Percentiles rank a stretch among this genome's conserved stretches.
Evolutionary conservation across 257 asterid species (phyloP).

Genomic region (Thymus quinquecostatus): DNA sequence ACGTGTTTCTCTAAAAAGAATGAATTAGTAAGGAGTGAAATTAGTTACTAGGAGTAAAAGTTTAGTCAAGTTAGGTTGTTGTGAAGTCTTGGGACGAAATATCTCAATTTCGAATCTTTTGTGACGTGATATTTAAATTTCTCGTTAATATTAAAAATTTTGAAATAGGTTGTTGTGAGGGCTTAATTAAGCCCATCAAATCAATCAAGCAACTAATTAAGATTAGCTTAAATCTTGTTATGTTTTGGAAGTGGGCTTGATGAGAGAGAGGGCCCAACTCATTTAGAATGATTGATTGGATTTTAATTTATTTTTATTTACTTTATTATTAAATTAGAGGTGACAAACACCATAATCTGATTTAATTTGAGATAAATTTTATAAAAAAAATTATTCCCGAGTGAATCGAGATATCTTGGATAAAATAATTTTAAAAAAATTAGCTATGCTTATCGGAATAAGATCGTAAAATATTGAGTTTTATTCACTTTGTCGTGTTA

Average conservation of each 20-base stretch:
- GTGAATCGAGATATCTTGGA: neutral
- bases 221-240: neutral
- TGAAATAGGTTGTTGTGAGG: neutral
- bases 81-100: neutral
- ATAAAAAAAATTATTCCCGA: too few relatives aligned
- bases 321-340: too few relatives aligned
- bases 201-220: slow-evolving; percentile 15
- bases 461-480: neutral
- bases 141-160: too few relatives aligned
- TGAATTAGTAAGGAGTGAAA: too few relatives aligned
- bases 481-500: neutral
- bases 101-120: too few relatives aligned
- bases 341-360: too few relatives aligned
- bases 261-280: slow-evolving; percentile 35
- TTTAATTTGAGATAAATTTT: too few relatives aligned
- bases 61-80: too few relatives aligned
- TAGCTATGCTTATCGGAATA: neutral
- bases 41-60: too few relatives aligned
- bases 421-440: too few relatives aligned
- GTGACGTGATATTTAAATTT: neutral
- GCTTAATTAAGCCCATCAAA: slow-evolving; percentile 27
- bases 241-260: slow-evolving; percentile 14
- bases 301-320: neutral
- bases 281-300: slow-evolving; percentile 29
- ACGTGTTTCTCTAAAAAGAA: too few relatives aligned